phyloP scores from a whole-genome alignment of 2,329 filamentous ascomycete genomes.

The Colletotrichum sp. region DNA sequence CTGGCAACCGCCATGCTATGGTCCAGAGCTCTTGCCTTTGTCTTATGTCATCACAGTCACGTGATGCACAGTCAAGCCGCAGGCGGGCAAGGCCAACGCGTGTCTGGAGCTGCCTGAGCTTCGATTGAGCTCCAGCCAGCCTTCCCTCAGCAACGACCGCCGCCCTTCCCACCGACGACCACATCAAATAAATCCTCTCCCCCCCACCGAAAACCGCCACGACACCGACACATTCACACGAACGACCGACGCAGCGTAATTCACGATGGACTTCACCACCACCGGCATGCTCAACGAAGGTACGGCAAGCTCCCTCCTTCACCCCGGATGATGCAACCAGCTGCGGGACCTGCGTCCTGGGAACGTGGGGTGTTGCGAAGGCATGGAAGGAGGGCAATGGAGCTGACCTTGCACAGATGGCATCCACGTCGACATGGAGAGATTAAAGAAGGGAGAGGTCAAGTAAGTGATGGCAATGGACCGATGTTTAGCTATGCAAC shows the following conservation, averaged over 20 bases:
- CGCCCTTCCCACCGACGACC: slow-evolving; percentile 22
- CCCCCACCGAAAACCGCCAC: not conserved
- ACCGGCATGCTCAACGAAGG: slow-evolving; percentile 69
- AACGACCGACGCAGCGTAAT: not conserved
- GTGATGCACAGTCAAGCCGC: slow-evolving; percentile 21
- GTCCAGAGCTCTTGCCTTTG: no score
- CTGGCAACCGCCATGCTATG: not conserved
- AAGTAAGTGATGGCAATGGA: slow-evolving; percentile 70
- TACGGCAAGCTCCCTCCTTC: slow-evolving; percentile 32
- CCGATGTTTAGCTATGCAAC: not conserved
- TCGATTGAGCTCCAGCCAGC: slow-evolving; percentile 42
- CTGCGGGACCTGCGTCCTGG: not conserved
- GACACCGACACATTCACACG: slow-evolving; percentile 20
- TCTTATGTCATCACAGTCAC: slow-evolving; percentile 19
- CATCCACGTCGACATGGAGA: slow-evolving; percentile 98
- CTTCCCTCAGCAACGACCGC: slow-evolving; percentile 21
- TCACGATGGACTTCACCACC: slow-evolving; percentile 65
- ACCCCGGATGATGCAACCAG: not conserved
- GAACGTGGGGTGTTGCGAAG: not conserved
- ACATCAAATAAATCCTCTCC: slow-evolving; percentile 19
- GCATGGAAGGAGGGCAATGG: not conserved
- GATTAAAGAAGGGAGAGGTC: slow-evolving; percentile 97
- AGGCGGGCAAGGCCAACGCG: slow-evolving; percentile 35
- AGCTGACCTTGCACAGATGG: slow-evolving; percentile 70
- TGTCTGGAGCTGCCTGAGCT: slow-evolving; percentile 54